Conservation (phyloP, 805 yeast genomes). For the Barnettozyma californica region DNA sequence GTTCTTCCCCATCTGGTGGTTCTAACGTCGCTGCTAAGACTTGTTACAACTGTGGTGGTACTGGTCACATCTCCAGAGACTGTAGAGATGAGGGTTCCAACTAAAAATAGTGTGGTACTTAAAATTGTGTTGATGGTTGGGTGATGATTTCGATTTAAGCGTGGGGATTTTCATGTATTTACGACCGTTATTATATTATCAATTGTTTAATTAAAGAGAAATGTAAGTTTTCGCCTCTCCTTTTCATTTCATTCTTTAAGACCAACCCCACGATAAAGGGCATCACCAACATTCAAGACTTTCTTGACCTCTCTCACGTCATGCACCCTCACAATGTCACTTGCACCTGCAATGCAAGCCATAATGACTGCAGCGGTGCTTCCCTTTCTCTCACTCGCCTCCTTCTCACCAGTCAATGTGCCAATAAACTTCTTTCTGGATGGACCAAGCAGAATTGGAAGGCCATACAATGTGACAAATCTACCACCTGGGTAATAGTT, state of each 20-base stretch:
- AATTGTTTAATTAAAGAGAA: neutral
- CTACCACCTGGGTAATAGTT: conserved; percentile 25
- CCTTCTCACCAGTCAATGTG: conserved; percentile 50
- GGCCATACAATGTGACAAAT: conserved; percentile 22
- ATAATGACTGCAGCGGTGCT: conserved; percentile 76
- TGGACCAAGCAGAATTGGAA: conserved; percentile 79
- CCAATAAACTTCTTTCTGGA: conserved; percentile 88
- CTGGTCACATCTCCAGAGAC: conserved; percentile 87
- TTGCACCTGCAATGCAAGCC: conserved; percentile 65
- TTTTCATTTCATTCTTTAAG: neutral
- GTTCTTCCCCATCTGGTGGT: conserved; percentile 54
- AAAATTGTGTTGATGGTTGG: conserved; percentile 6
- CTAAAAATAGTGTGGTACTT: neutral
- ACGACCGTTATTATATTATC: conserved; percentile 11
- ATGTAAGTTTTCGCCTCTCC: neutral
- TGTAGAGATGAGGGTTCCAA: conserved; percentile 33
- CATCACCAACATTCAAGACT: conserved; percentile 63
- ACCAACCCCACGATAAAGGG: conserved; percentile 45
- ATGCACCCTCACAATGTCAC: conserved; percentile 86
- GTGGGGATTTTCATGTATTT: conserved; percentile 14
- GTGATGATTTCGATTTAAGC: conserved; percentile 8
- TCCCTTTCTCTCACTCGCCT: conserved; percentile 56
- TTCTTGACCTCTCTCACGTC: conserved; percentile 61
- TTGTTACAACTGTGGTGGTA: conserved; percentile 42
- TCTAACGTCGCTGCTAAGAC: conserved; percentile 30